Base-by-base conservation (phyloP, 2,329 filamentous ascomycete genomes). In the Trichoderma semiorbis region DNA sequence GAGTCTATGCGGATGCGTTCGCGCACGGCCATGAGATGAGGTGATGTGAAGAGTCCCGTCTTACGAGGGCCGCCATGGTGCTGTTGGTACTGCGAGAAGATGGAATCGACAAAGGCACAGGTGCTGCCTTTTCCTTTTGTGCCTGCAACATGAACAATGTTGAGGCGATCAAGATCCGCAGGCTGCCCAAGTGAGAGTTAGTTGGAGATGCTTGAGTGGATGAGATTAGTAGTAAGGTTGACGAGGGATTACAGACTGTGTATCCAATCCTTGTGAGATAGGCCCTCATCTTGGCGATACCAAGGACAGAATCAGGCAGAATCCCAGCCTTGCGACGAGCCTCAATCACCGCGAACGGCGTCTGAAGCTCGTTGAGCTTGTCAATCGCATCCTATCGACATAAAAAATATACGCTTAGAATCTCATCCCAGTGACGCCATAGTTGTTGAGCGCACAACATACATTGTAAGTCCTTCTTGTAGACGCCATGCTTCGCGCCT, bases 341-440 rank as follows among this genome's bases (percentile, higher is more conserved):
- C 79, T 97, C 90, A 21, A 98, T 88, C 66, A 94, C 88, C 63
- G 92, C 89, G 79, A 92, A 95, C 67, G 97, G 97, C 55, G 93
- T 94, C 81, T 99, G 96, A 65, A 98, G 89, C 58, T 93, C 92
- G 81, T 98, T 98, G 78, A 98, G 88, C 50, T 92, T 90, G 75
- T 90, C 85, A 74, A 98, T 90, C 62, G 95, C 96, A 80, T 96
- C 94, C 94, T 97, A 36, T 34, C 8, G 7, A 62, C n/a, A 47
- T 18, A 0, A n/a, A 11, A 26, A 11, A 18, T 26, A 43, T 5
- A 43, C 28, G 12, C 26, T 58, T 57, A 68, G 60, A 55, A 28
- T 67, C 28, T 36, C 32, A 39, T 43, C 47, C 47, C 21, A 24
- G 4, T 62, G 60, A 62, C 32, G 60, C 21, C 26, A 36, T 34